Evolutionary conservation across 2,329 filamentous ascomycete genomes (phyloP).

Genomic region (Ophiostoma angusticollis): DNA sequence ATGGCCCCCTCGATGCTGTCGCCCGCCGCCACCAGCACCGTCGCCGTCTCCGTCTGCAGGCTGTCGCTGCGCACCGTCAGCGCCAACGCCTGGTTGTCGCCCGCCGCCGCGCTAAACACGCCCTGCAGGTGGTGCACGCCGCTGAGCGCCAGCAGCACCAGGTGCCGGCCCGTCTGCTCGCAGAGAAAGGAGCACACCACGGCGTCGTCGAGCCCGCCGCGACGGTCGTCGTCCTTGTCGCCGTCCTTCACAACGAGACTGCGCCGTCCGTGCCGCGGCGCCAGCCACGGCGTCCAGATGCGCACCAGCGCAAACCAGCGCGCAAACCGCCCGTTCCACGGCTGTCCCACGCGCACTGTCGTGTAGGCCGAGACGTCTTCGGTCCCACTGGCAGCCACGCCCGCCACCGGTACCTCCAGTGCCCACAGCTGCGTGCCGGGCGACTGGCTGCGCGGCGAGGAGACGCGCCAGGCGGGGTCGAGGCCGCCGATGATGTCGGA

Average conservation of each 20-base stretch:
- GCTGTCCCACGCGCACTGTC: conserved; percentile 46
- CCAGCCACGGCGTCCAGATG: conserved; percentile 72
- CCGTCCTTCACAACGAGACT: too few species aligned
- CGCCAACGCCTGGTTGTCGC: conserved; percentile 44
- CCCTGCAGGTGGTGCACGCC: conserved; percentile 59
- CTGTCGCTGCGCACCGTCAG: conserved; percentile 64
- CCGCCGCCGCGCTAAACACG: conserved; percentile 51
- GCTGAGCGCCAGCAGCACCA: conserved; percentile 69
- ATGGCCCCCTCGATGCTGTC: conserved; percentile 62
- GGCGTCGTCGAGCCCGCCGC: conserved; percentile 48
- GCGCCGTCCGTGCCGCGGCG: conserved; percentile 66
- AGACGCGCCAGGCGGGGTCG: conserved; percentile 41
- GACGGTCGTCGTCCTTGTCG: neutral
- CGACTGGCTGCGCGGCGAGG: conserved; percentile 48
- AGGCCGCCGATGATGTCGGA: conserved; percentile 43
- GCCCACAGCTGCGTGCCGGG: conserved; percentile 59
- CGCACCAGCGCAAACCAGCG: conserved; percentile 76
- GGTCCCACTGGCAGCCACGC: conserved; percentile 38
- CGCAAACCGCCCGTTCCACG: conserved; percentile 27
- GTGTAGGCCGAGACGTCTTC: conserved; percentile 36
- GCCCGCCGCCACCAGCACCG: conserved; percentile 58
- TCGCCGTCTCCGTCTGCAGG: conserved; percentile 37
- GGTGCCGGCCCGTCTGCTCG: conserved; percentile 49
- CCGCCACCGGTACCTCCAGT: conserved; percentile 42
- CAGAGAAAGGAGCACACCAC: conserved; percentile 68